Conservation (phyloP, 495 filamentous ascomycete genomes). For the Saxispiralis lemnorum region DNA sequence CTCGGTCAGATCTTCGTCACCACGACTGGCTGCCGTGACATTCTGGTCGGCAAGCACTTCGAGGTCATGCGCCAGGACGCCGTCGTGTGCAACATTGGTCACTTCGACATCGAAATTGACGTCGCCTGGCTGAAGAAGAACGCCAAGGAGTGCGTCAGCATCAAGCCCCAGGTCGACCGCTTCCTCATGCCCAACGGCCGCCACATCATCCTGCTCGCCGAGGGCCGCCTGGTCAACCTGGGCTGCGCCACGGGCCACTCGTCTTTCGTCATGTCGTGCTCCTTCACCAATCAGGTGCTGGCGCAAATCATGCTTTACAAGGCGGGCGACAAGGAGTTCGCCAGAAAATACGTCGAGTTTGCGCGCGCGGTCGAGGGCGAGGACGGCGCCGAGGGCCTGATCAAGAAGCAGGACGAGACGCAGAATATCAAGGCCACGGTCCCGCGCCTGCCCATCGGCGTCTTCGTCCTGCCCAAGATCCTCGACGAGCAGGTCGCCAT, state of each 20-base stretch:
- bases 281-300: slow-evolving; percentile 99
- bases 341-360: slow-evolving; percentile 89
- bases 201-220: slow-evolving; percentile 94
- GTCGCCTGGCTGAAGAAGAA: slow-evolving; percentile 99
- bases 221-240: slow-evolving; percentile 96
- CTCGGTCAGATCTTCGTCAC: slow-evolving; percentile 96
- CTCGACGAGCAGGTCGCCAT: slow-evolving; percentile 94
- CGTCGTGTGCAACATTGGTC: slow-evolving; percentile 99
- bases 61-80: slow-evolving; percentile 95
- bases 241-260: slow-evolving; percentile 98
- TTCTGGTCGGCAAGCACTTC: slow-evolving; percentile 82
- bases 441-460: slow-evolving; percentile 66
- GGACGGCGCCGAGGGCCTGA: slow-evolving; percentile 74
- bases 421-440: slow-evolving; percentile 60
- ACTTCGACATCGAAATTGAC: slow-evolving; percentile 99
- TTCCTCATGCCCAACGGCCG: slow-evolving; percentile 85
- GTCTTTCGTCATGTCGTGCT: slow-evolving; percentile 99
- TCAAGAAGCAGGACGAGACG: slow-evolving; percentile 81
- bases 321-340: slow-evolving; percentile 69
- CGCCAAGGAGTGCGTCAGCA: slow-evolving; percentile 78
- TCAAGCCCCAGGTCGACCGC: slow-evolving; percentile 99
- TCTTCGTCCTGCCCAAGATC: slow-evolving; percentile 97
- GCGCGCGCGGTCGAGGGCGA: slow-evolving; percentile 73
- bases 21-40: slow-evolving; percentile 97
- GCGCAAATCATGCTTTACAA: slow-evolving; percentile 98